phyloP scores from a whole-genome alignment of 176 grass and related monocot species.

The Raddia guianensis region DNA sequence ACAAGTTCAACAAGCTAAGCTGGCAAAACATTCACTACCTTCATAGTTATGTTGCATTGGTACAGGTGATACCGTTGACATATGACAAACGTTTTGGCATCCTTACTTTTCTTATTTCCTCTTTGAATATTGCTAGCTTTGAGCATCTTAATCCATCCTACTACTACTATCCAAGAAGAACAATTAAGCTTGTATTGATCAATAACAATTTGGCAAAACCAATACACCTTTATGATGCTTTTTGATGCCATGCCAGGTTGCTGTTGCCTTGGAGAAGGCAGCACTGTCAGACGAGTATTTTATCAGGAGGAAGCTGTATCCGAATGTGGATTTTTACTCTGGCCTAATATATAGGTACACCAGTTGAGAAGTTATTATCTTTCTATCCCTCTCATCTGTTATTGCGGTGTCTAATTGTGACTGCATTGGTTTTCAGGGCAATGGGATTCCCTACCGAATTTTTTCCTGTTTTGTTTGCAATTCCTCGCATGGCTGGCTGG shows the following conservation, averaged over 20 bases:
- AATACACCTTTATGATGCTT: slow-evolving; percentile 23
- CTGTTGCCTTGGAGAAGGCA: slow-evolving; percentile 95
- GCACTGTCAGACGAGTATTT: slow-evolving; percentile 95
- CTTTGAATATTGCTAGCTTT: background rate
- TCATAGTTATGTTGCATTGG: background rate
- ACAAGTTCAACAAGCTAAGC: background rate
- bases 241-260: slow-evolving; percentile 61
- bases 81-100: background rate
- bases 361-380: slow-evolving; percentile 4
- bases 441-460: slow-evolving; percentile 98
- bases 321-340: slow-evolving; percentile 99
- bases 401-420: slow-evolving; percentile 8
- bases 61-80: background rate
- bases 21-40: background rate
- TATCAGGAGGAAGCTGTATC: slow-evolving; percentile 96
- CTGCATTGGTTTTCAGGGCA: slow-evolving; percentile 59
- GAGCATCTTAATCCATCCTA: background rate
- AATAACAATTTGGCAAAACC: slow-evolving; percentile 10
- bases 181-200: background rate
- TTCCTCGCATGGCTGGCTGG: slow-evolving; percentile 97
- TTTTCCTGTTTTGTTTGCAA: slow-evolving; percentile 89
- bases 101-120: background rate
- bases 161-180: background rate
- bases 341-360: slow-evolving; percentile 92
- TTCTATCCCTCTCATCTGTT: background rate